Conservation (phyloP, 441 rosid species). For the Aquilaria agallochum region DNA sequence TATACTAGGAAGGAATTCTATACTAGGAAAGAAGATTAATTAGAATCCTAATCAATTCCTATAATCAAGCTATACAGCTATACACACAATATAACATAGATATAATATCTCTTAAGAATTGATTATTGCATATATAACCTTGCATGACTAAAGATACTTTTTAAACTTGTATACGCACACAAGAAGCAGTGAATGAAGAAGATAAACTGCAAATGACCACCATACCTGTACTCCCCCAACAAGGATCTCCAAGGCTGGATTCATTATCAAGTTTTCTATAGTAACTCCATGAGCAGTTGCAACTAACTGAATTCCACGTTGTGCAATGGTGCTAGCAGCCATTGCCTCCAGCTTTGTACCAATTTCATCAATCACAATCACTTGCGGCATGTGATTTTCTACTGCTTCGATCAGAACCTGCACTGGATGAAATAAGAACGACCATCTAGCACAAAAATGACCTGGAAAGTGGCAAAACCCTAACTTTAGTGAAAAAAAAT, state of each 20-base stretch:
- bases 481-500: too few relatives aligned
- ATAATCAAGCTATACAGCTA: too few relatives aligned
- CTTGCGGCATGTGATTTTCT: constrained; percentile 98
- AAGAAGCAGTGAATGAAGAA: not conserved
- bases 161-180: too few relatives aligned
- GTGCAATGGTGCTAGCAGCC: constrained; percentile 95
- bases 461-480: too few relatives aligned
- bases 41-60: too few relatives aligned
- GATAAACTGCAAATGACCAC: not conserved
- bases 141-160: too few relatives aligned
- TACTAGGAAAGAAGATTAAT: too few relatives aligned
- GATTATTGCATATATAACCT: too few relatives aligned
- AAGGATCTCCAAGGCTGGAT: constrained; percentile 90
- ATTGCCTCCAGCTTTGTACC: constrained; percentile 94
- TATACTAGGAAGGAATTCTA: too few relatives aligned
- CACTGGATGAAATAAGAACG: constrained; percentile 7
- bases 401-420: constrained; percentile 91
- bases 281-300: constrained; percentile 93
- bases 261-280: constrained; percentile 82
- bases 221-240: constrained; percentile 89
- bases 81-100: too few relatives aligned
- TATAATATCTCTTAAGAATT: too few relatives aligned
- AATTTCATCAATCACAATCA: constrained; percentile 92
- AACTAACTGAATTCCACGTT: constrained; percentile 93
- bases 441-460: too few relatives aligned